Conservation (phyloP, 441 rosid genomes). For the Pelargonium exstipulatum region DNA sequence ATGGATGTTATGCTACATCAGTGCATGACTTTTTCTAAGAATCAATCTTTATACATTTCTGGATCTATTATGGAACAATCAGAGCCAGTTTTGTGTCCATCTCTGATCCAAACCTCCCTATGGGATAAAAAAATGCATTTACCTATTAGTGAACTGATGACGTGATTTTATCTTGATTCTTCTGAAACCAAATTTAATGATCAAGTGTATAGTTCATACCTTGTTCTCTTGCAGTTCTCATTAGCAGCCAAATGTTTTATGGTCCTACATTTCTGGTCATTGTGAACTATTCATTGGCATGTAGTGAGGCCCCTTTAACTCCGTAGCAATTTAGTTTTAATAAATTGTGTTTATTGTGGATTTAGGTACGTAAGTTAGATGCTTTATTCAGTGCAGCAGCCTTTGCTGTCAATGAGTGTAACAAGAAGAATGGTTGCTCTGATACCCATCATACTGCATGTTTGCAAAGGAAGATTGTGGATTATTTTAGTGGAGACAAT, state of each 20-base stretch:
- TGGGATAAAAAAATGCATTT: slow-evolving; percentile 10
- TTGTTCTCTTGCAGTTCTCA: not conserved
- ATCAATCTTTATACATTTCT: no score
- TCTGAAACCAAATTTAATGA: not conserved
- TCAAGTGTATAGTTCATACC: not conserved
- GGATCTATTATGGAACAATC: not conserved
- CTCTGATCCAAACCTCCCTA: slow-evolving; percentile 2
- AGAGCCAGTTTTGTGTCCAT: not conserved
- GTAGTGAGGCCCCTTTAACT: slow-evolving; percentile 6
- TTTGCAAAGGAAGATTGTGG: slow-evolving; percentile 48
- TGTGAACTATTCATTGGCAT: slow-evolving; percentile 5
- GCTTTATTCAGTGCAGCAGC: slow-evolving; percentile 43
- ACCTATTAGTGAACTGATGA: slow-evolving; percentile 1
- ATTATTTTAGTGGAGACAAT: slow-evolving; percentile 44
- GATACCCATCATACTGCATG: slow-evolving; percentile 46
- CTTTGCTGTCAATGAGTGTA: slow-evolving; percentile 37
- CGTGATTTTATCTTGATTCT: slow-evolving; percentile 8
- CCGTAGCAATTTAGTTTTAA: slow-evolving; percentile 10
- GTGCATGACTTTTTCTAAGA: not conserved
- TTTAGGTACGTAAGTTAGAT: slow-evolving; percentile 49
- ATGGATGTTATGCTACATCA: not conserved
- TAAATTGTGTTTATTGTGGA: slow-evolving; percentile 10
- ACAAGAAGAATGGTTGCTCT: slow-evolving; percentile 40
- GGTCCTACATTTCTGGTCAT: not conserved
- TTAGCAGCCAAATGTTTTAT: not conserved